Evolutionary conservation across 441 rosid species (phyloP), one percentile per base, ranked within the genome.

Genomic region (Iberis amara): DNA sequence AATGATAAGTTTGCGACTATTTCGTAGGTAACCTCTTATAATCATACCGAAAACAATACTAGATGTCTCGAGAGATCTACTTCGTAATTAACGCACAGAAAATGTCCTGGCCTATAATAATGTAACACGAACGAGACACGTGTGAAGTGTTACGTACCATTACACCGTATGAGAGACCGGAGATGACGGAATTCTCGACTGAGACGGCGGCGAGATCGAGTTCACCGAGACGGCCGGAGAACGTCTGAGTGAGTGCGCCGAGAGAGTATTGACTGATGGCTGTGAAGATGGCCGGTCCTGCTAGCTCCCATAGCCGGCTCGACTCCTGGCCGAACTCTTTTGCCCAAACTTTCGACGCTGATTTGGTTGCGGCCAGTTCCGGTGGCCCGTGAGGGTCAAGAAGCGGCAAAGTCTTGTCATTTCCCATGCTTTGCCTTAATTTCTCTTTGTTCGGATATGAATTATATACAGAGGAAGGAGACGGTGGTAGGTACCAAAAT

Each of bases 211-310:
- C 95, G 2, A 86, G 89, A 52, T 84, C 95, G 11, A 86, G 38
- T 56, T 89, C 97, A 1, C 89, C 77, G 3, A 83, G 56, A 24
- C 47, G 75, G 28, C 97, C 97, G 0, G 82, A 77, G 59, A 84
- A 84, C 3, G 89, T 86, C 59, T 79, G 91, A 26, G 95, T 89
- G 24, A 89, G 80, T 5, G 94, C 94, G 7, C 91, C 95, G 2
- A 89, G 73, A 6, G 94, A 86, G 68, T 84, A 86, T 61, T 89
- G 94, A 46, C 81, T 71, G n/a, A 81, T 38, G 26, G 81, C 58
- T 0, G 88, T 86, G 68, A 89, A 80, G 11, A 89, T 86, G 0
- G 94, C 89, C 0, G 97, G 95, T 5, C 96, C 97, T 0, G 95
- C 95, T 36, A 89, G 12, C 21, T 61, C 48, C 97, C 96, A 89